phyloP scores from a whole-genome alignment of 257 asterid genomes.

The Thymus mandschuricus region DNA sequence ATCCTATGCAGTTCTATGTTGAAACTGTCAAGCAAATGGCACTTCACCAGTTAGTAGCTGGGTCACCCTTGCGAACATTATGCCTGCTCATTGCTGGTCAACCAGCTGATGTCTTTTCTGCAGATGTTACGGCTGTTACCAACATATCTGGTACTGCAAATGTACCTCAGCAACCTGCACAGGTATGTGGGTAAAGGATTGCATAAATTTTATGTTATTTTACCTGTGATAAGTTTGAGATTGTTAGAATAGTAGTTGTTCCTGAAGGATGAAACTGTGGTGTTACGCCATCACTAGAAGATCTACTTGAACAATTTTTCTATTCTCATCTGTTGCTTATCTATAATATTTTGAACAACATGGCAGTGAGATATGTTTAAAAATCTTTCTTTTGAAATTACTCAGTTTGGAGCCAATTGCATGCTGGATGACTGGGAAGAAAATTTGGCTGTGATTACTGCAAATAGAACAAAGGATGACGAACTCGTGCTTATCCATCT shows the following conservation, averaged over 20 bases:
- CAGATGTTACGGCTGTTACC: constrained; percentile 47
- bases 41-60: constrained; percentile 78
- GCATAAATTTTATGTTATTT: constrained; percentile 1
- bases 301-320: constrained; percentile 17
- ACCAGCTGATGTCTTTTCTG: constrained; percentile 88
- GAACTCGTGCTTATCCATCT: constrained; percentile 95
- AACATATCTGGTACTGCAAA: constrained; percentile 51
- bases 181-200: constrained; percentile 54
- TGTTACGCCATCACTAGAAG: neutral
- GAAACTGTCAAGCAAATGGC: constrained; percentile 98
- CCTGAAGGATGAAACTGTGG: constrained; percentile 8
- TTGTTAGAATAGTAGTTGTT: constrained; percentile 19
- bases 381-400: constrained; percentile 20
- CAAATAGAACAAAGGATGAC: constrained; percentile 94
- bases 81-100: constrained; percentile 93
- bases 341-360: neutral
- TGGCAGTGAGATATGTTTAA: too few relatives aligned
- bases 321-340: constrained; percentile 1
- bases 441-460: constrained; percentile 92
- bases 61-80: constrained; percentile 94
- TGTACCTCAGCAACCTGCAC: constrained; percentile 66
- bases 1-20: constrained; percentile 70
- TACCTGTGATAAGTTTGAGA: constrained; percentile 15
- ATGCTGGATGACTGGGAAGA: constrained; percentile 98
- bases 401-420: constrained; percentile 67